These are phyloP conservation scores for Rhododendron ovatum DNA, from an alignment of 148 eudicot genomes.

Conservation along the genomic window DNA sequence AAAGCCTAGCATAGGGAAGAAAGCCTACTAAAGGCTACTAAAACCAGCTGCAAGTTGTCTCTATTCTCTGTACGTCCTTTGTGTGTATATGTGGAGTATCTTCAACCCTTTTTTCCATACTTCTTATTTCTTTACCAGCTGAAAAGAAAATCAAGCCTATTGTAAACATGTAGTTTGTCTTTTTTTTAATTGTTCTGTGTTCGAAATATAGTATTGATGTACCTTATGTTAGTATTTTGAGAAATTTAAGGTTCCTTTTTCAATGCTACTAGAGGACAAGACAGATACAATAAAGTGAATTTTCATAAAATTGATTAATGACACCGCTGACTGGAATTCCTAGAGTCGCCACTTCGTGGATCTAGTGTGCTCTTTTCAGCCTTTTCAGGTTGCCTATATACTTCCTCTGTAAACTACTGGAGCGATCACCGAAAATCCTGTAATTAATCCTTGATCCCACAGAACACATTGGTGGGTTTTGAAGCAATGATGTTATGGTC, in stretches of 20 bases:
- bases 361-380: background rate
- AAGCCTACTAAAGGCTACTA: too few species aligned
- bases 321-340: background rate
- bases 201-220: too few species aligned
- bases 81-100: background rate
- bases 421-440: background rate
- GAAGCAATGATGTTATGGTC: background rate
- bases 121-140: background rate
- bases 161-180: background rate
- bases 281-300: background rate
- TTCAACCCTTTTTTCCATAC: background rate
- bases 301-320: background rate
- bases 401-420: background rate
- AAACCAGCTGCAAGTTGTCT: too few species aligned
- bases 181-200: too few species aligned
- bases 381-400: background rate
- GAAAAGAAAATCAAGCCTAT: background rate
- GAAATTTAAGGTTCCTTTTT: background rate
- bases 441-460: background rate
- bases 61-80: too few species aligned
- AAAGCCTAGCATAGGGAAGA: too few species aligned
- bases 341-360: background rate
- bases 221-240: background rate
- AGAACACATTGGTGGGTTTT: background rate
- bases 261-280: background rate